Conservation (phyloP, 2,329 filamentous ascomycete genomes). For the Rhinocladiella mackenziei region DNA sequence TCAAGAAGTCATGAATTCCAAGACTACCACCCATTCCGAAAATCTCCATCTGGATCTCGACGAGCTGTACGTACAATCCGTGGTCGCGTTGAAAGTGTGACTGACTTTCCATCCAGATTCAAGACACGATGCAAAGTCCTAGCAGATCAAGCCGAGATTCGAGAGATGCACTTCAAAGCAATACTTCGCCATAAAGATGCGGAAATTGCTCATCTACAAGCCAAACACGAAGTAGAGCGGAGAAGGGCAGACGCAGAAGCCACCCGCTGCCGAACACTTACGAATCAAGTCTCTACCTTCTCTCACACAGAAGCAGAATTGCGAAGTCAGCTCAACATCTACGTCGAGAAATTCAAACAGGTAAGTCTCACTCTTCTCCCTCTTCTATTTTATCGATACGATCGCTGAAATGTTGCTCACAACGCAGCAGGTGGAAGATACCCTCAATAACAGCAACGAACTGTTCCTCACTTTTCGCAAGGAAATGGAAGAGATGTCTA, state of each 20-base stretch:
- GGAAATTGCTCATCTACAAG: constrained; percentile 87
- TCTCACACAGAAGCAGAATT: constrained; percentile 94
- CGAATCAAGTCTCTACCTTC: constrained; percentile 88
- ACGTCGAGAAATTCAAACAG: constrained; percentile 99
- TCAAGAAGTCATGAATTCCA: constrained; percentile 82
- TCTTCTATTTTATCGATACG: constrained; percentile 29
- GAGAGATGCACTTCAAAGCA: constrained; percentile 89
- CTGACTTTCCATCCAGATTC: constrained; percentile 40
- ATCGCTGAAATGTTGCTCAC: constrained; percentile 27
- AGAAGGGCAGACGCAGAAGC: constrained; percentile 81
- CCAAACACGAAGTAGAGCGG: constrained; percentile 82
- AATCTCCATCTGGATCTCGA: constrained; percentile 83
- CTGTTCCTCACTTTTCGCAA: constrained; percentile 94
- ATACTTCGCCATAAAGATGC: constrained; percentile 91
- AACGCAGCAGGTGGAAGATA: constrained; percentile 82
- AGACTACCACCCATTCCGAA: constrained; percentile 75
- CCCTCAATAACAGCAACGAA: constrained; percentile 96
- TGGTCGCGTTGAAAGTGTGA: constrained; percentile 4
- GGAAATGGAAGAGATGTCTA: constrained; percentile 99
- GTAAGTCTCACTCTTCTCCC: constrained; percentile 51
- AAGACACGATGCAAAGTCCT: constrained; percentile 89
- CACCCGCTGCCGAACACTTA: constrained; percentile 75
- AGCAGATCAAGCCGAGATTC: constrained; percentile 92
- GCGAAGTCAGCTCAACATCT: constrained; percentile 92
- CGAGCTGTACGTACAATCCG: constrained; percentile 63